Percentiles rank a stretch among this genome's conserved stretches.
These are phyloP conservation scores for Hyphopichia burtonii DNA, from an alignment of 1,139 yeast genomes.

Conservation along the genomic window DNA sequence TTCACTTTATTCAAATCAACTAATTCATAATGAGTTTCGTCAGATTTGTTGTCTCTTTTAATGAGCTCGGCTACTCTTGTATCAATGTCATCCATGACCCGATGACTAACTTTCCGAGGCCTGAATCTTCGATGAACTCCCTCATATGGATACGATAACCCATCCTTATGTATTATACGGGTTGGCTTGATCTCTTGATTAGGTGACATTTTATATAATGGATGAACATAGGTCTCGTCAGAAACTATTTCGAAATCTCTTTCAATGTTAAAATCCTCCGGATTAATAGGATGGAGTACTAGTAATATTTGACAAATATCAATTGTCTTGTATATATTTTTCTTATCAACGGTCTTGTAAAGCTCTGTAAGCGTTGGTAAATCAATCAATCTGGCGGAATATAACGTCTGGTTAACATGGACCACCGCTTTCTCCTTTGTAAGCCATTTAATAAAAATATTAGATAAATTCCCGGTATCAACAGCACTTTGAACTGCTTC, in stretches of 20 bases:
- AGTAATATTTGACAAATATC: constrained; percentile 86
- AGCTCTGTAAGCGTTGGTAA: constrained; percentile 88
- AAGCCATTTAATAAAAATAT: constrained; percentile 75
- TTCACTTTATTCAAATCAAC: constrained; percentile 49
- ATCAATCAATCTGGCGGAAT: constrained; percentile 85
- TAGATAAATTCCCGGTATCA: constrained; percentile 76
- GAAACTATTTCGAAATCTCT: constrained; percentile 41
- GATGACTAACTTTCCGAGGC: constrained; percentile 48
- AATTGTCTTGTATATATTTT: constrained; percentile 81
- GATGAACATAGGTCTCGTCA: constrained; percentile 42
- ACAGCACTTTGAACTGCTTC: constrained; percentile 79
- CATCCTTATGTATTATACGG: constrained; percentile 64
- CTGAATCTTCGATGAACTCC: constrained; percentile 49
- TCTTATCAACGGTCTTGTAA: constrained; percentile 85
- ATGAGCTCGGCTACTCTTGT: constrained; percentile 75
- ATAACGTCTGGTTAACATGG: constrained; percentile 53
- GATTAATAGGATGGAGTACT: constrained; percentile 64
- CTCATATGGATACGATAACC: constrained; percentile 74
- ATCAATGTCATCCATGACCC: constrained; percentile 67
- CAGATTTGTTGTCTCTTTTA: constrained; percentile 78
- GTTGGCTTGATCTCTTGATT: constrained; percentile 40
- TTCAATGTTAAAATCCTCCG: constrained; percentile 37
- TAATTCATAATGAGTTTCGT: constrained; percentile 75
- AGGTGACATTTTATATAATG: constrained; percentile 42
- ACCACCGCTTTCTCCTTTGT: constrained; percentile 76